Evolutionary conservation across 495 filamentous ascomycete genomes (phyloP).

Genomic region (Astrothelium subdiscretum): DNA sequence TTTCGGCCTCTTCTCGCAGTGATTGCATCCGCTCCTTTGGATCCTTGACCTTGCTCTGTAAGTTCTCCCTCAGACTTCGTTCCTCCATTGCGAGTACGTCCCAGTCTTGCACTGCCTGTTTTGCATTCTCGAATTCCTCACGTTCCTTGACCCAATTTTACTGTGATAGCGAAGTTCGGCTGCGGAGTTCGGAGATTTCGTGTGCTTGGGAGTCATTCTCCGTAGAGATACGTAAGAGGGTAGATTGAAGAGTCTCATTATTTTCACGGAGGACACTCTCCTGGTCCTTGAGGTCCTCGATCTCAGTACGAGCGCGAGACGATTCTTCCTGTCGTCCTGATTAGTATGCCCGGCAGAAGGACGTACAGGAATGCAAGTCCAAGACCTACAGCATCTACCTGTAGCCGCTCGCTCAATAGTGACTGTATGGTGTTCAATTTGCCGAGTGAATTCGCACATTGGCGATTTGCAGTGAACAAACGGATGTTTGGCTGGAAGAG

Average conservation of each 20-base stretch:
- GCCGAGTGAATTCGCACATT: slow-evolving; percentile 74
- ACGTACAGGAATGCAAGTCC: not conserved
- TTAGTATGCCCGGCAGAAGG: not conserved
- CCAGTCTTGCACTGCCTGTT: slow-evolving; percentile 97
- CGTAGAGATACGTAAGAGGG: not conserved
- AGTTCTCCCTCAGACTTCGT: slow-evolving; percentile 68
- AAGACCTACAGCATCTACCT: slow-evolving; percentile 62
- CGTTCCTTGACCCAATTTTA: slow-evolving; percentile 89
- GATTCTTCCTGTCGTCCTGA: slow-evolving; percentile 56
- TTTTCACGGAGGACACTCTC: slow-evolving; percentile 44
- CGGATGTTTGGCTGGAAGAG: not conserved
- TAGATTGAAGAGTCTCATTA: slow-evolving; percentile 36
- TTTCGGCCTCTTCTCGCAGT: slow-evolving; percentile 63
- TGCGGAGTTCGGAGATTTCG: slow-evolving; percentile 68
- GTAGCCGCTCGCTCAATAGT: slow-evolving; percentile 74
- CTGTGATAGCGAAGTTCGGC: slow-evolving; percentile 73
- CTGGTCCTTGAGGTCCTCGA: slow-evolving; percentile 52
- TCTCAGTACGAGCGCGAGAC: slow-evolving; percentile 54
- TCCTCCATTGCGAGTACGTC: slow-evolving; percentile 95
- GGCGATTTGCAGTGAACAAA: slow-evolving; percentile 47
- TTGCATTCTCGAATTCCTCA: slow-evolving; percentile 82
- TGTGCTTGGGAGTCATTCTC: slow-evolving; percentile 26
- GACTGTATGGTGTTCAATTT: slow-evolving; percentile 85
- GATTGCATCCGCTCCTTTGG: slow-evolving; percentile 71
- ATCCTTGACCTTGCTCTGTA: slow-evolving; percentile 64